Conservation (phyloP, 2,329 filamentous ascomycete species). For the Exophiala sideris region DNA sequence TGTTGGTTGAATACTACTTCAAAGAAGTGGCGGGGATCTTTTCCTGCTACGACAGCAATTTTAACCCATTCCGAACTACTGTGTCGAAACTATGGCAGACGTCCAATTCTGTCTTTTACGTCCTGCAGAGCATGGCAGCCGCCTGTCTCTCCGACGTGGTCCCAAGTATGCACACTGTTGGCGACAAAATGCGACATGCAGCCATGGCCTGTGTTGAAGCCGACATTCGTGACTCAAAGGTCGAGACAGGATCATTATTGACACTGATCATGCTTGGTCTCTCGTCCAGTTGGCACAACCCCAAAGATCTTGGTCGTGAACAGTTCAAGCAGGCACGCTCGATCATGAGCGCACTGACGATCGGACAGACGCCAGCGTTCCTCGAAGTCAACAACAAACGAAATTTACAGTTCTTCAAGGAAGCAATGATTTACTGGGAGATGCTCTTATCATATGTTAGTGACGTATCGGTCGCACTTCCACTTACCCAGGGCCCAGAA, state of each 20-base stretch:
- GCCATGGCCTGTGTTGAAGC: constrained; percentile 31
- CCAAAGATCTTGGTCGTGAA: constrained; percentile 48
- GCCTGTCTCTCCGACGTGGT: constrained; percentile 59
- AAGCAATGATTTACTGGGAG: constrained; percentile 57
- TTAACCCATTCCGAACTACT: constrained; percentile 60
- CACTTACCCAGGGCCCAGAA: constrained; percentile 20
- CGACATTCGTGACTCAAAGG: constrained; percentile 28
- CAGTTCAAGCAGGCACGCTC: constrained; percentile 2
- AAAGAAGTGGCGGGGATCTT: constrained; percentile 60
- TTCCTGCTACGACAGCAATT: constrained; percentile 61
- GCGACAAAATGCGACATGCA: constrained; percentile 51
- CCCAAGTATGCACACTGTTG: constrained; percentile 51
- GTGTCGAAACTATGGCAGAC: constrained; percentile 57
- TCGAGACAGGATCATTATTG: constrained; percentile 51
- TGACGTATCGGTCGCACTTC: constrained; percentile 18
- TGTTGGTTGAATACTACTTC: constrained; percentile 62
- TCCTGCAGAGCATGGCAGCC: constrained; percentile 63
- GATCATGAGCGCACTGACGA: constrained; percentile 23
- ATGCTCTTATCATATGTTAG: constrained; percentile 56
- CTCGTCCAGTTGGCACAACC: constrained; percentile 59
- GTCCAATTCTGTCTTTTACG: constrained; percentile 58
- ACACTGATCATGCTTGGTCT: constrained; percentile 58
- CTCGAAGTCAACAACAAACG: constrained; percentile 4
- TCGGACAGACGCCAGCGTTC: background rate
- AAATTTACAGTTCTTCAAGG: constrained; percentile 51